phyloP scores from a whole-genome alignment of 305 asterid genomes.

The Fraxinus platypoda region DNA sequence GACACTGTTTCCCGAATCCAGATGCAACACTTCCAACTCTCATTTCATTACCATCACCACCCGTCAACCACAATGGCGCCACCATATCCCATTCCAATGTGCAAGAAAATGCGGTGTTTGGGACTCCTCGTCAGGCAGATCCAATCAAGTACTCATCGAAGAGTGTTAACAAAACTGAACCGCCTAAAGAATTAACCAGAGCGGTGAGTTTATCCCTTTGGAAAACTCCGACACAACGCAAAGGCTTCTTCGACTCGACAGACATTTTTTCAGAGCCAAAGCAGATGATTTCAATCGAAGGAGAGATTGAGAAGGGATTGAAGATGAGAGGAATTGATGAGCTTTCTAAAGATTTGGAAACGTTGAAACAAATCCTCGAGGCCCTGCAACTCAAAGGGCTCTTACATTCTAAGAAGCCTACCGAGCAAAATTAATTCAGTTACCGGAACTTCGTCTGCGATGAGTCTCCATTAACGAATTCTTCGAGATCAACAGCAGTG shows the following conservation, averaged over 20 bases:
- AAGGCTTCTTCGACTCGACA: slow-evolving; percentile 59
- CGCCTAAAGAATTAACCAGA: slow-evolving; percentile 40
- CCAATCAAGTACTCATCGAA: slow-evolving; percentile 30
- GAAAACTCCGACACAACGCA: slow-evolving; percentile 58
- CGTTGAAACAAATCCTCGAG: slow-evolving; percentile 86
- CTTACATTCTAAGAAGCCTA: slow-evolving; percentile 51
- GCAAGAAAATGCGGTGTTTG: slow-evolving; percentile 16
- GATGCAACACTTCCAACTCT: no score
- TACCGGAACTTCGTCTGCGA: slow-evolving; percentile 62
- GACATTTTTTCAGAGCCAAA: slow-evolving; percentile 83
- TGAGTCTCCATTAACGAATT: slow-evolving; percentile 63
- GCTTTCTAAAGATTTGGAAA: slow-evolving; percentile 76
- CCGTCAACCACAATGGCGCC: no score
- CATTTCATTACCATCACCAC: no score
- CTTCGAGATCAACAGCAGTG: slow-evolving; percentile 33
- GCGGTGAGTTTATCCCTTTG: slow-evolving; percentile 40
- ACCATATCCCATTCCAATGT: slow-evolving; percentile 11
- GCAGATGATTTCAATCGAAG: slow-evolving; percentile 44
- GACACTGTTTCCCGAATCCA: no score
- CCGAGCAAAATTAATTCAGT: slow-evolving; percentile 37
- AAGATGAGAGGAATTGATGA: slow-evolving; percentile 73
- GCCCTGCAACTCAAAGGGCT: slow-evolving; percentile 95
- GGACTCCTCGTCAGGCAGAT: slow-evolving; percentile 27
- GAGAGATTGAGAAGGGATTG: slow-evolving; percentile 67
- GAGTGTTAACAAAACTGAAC: slow-evolving; percentile 27